Conservation (phyloP, 176 grass and related monocot genomes). For the Oryza meyeriana region DNA sequence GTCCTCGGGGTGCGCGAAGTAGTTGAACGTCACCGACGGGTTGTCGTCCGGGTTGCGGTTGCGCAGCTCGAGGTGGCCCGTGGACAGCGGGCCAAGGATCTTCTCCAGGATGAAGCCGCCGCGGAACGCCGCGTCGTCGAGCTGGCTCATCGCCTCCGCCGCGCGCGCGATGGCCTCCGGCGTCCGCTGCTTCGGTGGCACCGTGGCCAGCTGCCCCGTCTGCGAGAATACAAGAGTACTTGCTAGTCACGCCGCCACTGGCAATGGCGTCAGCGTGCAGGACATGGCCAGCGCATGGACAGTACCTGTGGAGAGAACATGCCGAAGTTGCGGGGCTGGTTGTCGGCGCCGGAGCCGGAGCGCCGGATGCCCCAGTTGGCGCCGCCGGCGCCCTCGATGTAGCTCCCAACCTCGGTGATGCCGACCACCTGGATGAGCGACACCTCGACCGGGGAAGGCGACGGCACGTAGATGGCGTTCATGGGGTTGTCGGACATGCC, state of each 20-base stretch:
- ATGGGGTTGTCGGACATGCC: conserved; percentile 85
- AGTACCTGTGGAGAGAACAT: conserved; percentile 80
- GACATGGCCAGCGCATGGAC: background rate
- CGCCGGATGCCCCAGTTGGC: conserved; percentile 41
- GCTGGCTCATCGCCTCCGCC: conserved; percentile 39
- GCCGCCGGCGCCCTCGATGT: conserved; percentile 76
- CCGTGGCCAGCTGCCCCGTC: conserved; percentile 68
- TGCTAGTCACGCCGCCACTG: background rate
- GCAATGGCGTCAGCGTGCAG: background rate
- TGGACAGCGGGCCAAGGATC: conserved; percentile 67
- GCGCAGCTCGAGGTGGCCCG: conserved; percentile 62
- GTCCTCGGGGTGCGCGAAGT: conserved; percentile 78
- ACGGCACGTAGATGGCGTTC: conserved; percentile 73
- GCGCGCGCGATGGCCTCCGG: conserved; percentile 63
- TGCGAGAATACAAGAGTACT: background rate
- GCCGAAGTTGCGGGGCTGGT: conserved; percentile 51
- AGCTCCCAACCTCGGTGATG: conserved; percentile 62
- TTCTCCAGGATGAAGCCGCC: conserved; percentile 89
- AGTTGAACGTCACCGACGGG: conserved; percentile 94
- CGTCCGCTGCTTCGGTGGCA: conserved; percentile 72
- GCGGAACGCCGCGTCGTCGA: conserved; percentile 47
- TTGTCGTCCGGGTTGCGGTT: conserved; percentile 68
- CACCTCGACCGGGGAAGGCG: conserved; percentile 53
- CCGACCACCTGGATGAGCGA: conserved; percentile 83
- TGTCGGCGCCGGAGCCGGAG: background rate